phyloP scores from a whole-genome alignment of 495 filamentous ascomycete species.

The Xylaria bambusicola region DNA sequence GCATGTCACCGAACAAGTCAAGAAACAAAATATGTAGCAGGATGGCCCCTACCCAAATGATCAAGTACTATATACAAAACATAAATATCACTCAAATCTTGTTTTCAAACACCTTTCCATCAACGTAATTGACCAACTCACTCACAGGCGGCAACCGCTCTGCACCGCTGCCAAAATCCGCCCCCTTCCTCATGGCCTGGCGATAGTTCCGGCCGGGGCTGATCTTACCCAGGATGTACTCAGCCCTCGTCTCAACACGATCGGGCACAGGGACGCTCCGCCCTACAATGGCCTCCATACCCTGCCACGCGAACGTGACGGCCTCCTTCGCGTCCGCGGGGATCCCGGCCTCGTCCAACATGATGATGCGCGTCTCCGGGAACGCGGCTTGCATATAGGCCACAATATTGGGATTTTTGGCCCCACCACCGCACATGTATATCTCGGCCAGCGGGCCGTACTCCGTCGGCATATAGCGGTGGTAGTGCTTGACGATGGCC shows the following conservation, averaged over 20 bases:
- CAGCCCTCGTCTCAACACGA: slow-evolving; percentile 50
- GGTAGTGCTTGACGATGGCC: slow-evolving; percentile 58
- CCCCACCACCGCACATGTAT: slow-evolving; percentile 62
- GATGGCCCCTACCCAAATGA: background rate
- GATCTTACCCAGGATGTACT: slow-evolving; percentile 56
- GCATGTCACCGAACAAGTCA: background rate
- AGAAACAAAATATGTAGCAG: background rate
- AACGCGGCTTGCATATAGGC: slow-evolving; percentile 52
- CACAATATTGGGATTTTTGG: slow-evolving; percentile 58
- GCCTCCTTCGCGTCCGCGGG: slow-evolving; percentile 58
- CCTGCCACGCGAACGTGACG: slow-evolving; percentile 59
- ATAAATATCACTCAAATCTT: background rate
- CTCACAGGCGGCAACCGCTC: slow-evolving; percentile 51
- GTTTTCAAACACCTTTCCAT: background rate
- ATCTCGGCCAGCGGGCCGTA: slow-evolving; percentile 53
- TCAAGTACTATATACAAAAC: background rate
- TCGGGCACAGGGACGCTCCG: slow-evolving; percentile 54
- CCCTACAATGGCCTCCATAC: slow-evolving; percentile 55
- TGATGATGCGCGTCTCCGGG: slow-evolving; percentile 50
- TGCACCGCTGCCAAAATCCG: slow-evolving; percentile 48
- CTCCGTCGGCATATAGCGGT: slow-evolving; percentile 46
- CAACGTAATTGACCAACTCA: slow-evolving; percentile 36
- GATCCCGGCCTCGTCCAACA: slow-evolving; percentile 58
- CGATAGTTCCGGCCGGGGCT: slow-evolving; percentile 57
- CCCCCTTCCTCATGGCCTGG: slow-evolving; percentile 50